Percentiles rank a stretch among this genome's conserved stretches.
Evolutionary conservation across 106 monocot genomes (phyloP).

Genomic region (Agapanthus africanus): DNA sequence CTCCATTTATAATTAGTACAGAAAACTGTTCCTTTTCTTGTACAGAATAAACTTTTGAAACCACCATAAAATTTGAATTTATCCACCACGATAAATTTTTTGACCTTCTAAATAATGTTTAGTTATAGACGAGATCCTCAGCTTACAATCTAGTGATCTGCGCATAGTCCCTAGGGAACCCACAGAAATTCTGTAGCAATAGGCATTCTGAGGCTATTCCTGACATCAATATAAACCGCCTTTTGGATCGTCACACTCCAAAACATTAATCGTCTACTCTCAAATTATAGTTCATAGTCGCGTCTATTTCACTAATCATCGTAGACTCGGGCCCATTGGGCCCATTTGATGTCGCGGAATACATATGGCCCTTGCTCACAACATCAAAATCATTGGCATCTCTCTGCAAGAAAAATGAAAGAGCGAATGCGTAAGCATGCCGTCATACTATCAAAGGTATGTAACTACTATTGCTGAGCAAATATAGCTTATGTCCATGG

Average conservation of each 20-base stretch:
- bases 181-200: not conserved
- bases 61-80: no score
- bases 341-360: constrained; percentile 3
- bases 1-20: no score
- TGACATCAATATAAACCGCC: no score
- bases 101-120: not conserved
- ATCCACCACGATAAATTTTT: not conserved
- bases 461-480: no score
- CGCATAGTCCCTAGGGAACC: not conserved
- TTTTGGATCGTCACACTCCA: not conserved
- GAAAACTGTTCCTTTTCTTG: no score
- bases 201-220: not conserved
- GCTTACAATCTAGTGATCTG: not conserved
- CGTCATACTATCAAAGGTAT: not conserved
- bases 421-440: not conserved
- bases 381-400: not conserved
- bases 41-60: no score
- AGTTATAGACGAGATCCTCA: not conserved
- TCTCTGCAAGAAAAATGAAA: constrained; percentile 4
- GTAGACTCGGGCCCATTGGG: not conserved
- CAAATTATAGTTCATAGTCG: not conserved
- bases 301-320: not conserved
- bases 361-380: not conserved
- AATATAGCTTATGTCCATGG: no score
- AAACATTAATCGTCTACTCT: not conserved